Evolutionary conservation across 2,329 filamentous ascomycete genomes (phyloP).

Genomic region (Stemphylium beticola): DNA sequence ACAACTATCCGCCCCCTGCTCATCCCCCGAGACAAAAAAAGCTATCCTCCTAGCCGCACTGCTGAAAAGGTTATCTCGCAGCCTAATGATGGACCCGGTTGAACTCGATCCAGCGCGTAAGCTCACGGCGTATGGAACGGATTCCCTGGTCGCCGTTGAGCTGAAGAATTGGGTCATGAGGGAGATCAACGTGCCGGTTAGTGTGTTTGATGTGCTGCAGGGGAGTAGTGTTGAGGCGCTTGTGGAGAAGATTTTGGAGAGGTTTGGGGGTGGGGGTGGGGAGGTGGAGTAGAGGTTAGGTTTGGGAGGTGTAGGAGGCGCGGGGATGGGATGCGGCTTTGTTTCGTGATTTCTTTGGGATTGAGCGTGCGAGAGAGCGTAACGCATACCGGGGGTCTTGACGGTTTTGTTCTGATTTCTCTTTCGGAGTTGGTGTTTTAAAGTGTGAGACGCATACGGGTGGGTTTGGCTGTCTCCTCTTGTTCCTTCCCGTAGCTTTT

Average conservation of each 20-base stretch:
- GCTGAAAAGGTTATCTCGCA: slow-evolving; percentile 15
- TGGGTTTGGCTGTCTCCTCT: no score
- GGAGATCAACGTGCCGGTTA: slow-evolving; percentile 18
- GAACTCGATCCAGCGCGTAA: slow-evolving; percentile 21
- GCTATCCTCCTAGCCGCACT: slow-evolving; percentile 14
- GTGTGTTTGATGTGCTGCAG: slow-evolving; percentile 33
- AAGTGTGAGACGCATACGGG: no score
- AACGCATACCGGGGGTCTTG: no score
- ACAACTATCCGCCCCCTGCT: slow-evolving; percentile 5
- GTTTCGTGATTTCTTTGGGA: no score
- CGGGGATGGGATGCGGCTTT: no score
- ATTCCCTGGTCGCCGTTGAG: slow-evolving; percentile 37
- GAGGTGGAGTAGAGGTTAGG: neutral
- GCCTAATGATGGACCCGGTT: slow-evolving; percentile 18
- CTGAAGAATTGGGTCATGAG: slow-evolving; percentile 29
- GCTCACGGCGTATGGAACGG: slow-evolving; percentile 26
- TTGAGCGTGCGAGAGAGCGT: no score
- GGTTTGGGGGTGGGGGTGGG: neutral
- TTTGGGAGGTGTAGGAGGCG: neutral
- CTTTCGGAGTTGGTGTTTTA: no score
- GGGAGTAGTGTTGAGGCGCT: slow-evolving; percentile 13
- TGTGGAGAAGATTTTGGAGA: slow-evolving; percentile 10
- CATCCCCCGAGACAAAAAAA: neutral
- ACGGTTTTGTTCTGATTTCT: no score
- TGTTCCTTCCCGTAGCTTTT: no score